Conservation (phyloP, 2,329 filamentous ascomycete genomes). For the Monilinia fructicola region DNA sequence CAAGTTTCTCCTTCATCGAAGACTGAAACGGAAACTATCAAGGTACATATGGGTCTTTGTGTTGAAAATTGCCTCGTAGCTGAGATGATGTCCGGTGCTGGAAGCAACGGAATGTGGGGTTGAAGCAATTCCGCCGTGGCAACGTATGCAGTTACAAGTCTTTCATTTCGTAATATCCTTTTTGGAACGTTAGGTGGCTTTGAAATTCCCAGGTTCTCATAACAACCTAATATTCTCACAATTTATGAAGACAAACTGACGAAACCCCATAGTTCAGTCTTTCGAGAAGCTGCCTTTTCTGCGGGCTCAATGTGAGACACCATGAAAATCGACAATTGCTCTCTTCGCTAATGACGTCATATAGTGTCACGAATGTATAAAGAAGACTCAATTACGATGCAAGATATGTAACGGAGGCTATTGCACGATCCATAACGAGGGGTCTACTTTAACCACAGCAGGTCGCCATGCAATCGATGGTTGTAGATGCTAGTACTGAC, state of each 20-base stretch:
- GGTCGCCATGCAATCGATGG: conserved; percentile 36
- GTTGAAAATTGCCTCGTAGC: conserved; percentile 52
- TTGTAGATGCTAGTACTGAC: conserved; percentile 38
- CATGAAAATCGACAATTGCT: conserved; percentile 35
- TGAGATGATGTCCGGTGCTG: conserved; percentile 52
- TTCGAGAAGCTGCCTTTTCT: conserved; percentile 80
- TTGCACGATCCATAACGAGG: conserved; percentile 80
- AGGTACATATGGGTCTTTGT: conserved; percentile 68
- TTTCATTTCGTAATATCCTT: conserved; percentile 35
- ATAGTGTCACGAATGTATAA: conserved; percentile 75
- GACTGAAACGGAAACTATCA: conserved; percentile 49
- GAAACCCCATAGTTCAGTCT: conserved; percentile 46
- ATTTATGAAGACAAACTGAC: conserved; percentile 5
- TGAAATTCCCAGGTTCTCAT: neutral
- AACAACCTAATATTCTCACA: neutral
- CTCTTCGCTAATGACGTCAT: conserved; percentile 26
- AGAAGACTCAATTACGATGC: conserved; percentile 69
- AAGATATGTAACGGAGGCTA: conserved; percentile 74
- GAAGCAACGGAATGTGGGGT: conserved; percentile 60
- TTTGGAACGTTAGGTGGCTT: neutral
- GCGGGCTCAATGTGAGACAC: conserved; percentile 67
- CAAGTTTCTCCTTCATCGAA: neutral
- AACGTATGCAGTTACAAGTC: conserved; percentile 35
- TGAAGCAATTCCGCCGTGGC: conserved; percentile 43
- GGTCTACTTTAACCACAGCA: conserved; percentile 61